Evolutionary conservation across 306 rosid species (phyloP).

Genomic region (Canavalia gladiata): DNA sequence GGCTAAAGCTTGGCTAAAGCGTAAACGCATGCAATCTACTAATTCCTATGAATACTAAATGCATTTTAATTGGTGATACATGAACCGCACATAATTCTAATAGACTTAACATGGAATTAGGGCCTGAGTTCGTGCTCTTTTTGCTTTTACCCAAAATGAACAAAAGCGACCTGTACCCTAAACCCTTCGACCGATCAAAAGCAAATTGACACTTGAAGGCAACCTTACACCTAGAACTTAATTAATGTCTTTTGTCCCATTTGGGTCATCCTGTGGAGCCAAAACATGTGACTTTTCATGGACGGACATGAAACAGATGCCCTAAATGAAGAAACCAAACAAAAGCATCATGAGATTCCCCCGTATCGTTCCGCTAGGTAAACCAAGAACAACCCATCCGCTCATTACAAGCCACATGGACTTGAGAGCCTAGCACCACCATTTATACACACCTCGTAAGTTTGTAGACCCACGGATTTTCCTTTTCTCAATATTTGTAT

Average conservation of each 20-base stretch:
- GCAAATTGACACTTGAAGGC: neutral
- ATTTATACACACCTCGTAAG: neutral
- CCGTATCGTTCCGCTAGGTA: neutral
- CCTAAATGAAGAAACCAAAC: neutral
- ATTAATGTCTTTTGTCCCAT: neutral
- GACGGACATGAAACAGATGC: neutral
- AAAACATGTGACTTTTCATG: neutral
- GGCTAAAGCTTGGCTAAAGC: neutral
- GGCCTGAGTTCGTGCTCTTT: neutral
- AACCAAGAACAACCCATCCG: neutral
- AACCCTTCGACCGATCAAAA: neutral
- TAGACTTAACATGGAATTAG: neutral
- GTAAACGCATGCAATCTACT: neutral
- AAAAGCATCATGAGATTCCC: neutral
- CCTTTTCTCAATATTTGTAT: conserved; percentile 18
- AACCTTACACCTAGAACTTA: no score
- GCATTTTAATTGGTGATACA: neutral
- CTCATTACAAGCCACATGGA: neutral
- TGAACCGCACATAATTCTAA: neutral
- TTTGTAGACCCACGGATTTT: neutral
- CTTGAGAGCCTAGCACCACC: neutral
- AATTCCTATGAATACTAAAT: neutral
- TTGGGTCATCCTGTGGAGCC: neutral
- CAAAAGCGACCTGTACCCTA: neutral
- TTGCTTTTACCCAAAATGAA: neutral